Evolutionary conservation across 768 basidiomycete species (phyloP).

Genomic region (Macrocybe gigantea): DNA sequence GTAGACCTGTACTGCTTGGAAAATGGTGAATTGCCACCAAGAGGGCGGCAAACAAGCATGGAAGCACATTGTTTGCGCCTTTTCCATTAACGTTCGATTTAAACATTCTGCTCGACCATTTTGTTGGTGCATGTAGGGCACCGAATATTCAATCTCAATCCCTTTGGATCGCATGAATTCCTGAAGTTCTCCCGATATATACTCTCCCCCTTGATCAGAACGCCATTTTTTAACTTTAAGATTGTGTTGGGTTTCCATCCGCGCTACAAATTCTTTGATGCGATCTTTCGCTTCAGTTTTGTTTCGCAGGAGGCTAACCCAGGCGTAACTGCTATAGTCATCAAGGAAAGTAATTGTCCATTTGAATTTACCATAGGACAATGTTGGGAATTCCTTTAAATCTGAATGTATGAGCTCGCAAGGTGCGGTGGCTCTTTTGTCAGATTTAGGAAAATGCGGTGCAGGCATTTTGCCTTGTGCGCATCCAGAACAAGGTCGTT

Average conservation of each 20-base stretch:
- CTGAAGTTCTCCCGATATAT: not conserved
- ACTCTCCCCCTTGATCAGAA: slow-evolving; percentile 8
- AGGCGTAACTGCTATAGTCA: slow-evolving; percentile 7
- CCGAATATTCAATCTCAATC: not conserved
- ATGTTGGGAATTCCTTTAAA: slow-evolving; percentile 12
- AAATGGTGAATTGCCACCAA: slow-evolving; percentile 5
- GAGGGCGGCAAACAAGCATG: not conserved
- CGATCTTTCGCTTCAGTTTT: slow-evolving; percentile 4
- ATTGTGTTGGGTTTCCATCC: slow-evolving; percentile 5
- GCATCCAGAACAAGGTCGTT: slow-evolving; percentile 9
- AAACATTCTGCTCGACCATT: slow-evolving; percentile 14
- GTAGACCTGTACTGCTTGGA: not conserved
- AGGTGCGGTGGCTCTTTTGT: slow-evolving; percentile 4
- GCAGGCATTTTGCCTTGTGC: slow-evolving; percentile 12
- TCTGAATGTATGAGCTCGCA: slow-evolving; percentile 17
- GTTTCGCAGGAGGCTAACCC: slow-evolving; percentile 4
- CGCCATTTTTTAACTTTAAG: slow-evolving; percentile 1
- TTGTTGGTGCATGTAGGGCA: slow-evolving; percentile 10
- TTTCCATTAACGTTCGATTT: slow-evolving; percentile 6
- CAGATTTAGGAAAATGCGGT: slow-evolving; percentile 8
- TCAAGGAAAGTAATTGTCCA: slow-evolving; percentile 13
- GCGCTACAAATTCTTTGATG: slow-evolving; percentile 2
- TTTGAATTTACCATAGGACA: slow-evolving; percentile 11
- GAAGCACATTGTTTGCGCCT: not conserved
- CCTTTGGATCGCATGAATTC: not conserved